A percentile compares a stretch with the other conserved stretches of the same genome.
Conservation (phyloP, 192 early-diverging fungal species). For the Chytriomyces confervae region DNA sequence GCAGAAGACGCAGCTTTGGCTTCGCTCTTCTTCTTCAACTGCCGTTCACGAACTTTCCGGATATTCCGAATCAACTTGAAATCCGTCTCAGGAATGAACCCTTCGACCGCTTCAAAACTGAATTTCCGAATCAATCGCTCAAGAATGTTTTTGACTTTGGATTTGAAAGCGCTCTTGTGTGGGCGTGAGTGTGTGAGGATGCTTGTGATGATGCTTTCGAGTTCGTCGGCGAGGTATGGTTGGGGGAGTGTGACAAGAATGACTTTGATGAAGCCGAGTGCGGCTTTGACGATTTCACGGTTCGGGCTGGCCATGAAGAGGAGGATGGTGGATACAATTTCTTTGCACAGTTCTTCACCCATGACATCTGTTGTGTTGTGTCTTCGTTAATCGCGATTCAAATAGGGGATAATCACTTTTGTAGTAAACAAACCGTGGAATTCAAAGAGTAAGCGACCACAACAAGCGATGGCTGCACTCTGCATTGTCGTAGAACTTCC, state of each 20-base stretch:
- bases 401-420: background rate
- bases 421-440: constrained; percentile 64
- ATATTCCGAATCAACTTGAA: constrained; percentile 90
- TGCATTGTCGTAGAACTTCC: constrained; percentile 92
- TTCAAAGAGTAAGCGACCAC: constrained; percentile 89
- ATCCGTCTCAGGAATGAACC: constrained; percentile 84
- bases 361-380: constrained; percentile 56
- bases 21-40: constrained; percentile 74
- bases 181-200: constrained; percentile 85
- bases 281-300: constrained; percentile 90
- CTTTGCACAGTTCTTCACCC: constrained; percentile 63
- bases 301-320: constrained; percentile 80
- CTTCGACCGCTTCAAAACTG: constrained; percentile 78
- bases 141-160: constrained; percentile 89
- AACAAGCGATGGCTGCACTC: constrained; percentile 82
- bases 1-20: background rate
- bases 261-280: constrained; percentile 94
- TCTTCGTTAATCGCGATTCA: background rate
- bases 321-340: constrained; percentile 81
- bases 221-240: constrained; percentile 70
- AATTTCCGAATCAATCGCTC: constrained; percentile 90
- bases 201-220: constrained; percentile 67
- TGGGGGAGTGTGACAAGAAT: constrained; percentile 77
- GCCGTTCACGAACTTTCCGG: constrained; percentile 83
- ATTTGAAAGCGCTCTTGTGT: constrained; percentile 88